Percentiles rank a stretch among this genome's conserved stretches.
Conservation (phyloP, 768 basidiomycete species). For the Leccinum boreale region DNA sequence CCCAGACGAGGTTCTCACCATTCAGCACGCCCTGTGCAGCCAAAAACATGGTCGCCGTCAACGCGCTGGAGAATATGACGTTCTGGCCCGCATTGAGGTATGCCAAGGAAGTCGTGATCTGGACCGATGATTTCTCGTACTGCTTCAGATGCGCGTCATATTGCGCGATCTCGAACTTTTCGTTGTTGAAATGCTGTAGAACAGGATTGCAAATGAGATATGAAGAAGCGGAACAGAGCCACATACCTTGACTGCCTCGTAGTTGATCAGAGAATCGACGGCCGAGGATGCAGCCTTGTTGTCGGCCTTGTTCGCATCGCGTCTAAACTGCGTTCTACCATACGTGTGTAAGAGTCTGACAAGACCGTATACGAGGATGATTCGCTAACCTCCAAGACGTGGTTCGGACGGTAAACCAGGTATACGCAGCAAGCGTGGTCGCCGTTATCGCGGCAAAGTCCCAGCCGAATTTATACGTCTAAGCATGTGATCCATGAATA, state of each 20-base stretch:
- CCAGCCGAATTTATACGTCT: conserved; percentile 98
- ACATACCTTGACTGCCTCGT: conserved; percentile 93
- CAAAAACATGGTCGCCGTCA: conserved; percentile 94
- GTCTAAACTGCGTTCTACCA: conserved; percentile 82
- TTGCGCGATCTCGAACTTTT: conserved; percentile 83
- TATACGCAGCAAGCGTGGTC: conserved; percentile 82
- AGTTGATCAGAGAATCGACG: conserved; percentile 96
- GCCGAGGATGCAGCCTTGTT: conserved; percentile 93
- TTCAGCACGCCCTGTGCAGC: conserved; percentile 93
- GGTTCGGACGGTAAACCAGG: conserved; percentile 96
- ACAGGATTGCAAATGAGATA: neutral
- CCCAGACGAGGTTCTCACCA: conserved; percentile 42
- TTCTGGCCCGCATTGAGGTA: conserved; percentile 96
- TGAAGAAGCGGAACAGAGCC: neutral
- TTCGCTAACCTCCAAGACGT: conserved; percentile 85
- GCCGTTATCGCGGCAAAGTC: conserved; percentile 92
- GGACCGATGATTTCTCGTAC: conserved; percentile 90
- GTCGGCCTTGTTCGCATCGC: conserved; percentile 93
- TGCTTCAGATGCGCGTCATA: conserved; percentile 85
- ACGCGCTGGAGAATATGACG: conserved; percentile 89
- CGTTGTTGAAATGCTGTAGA: conserved; percentile 93
- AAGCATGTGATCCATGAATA: neutral
- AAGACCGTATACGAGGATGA: neutral
- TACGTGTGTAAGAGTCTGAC: neutral
- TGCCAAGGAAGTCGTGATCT: conserved; percentile 92